Conservation (phyloP, 352 stramenopile species). For the Aphanomyces cochlioides region DNA sequence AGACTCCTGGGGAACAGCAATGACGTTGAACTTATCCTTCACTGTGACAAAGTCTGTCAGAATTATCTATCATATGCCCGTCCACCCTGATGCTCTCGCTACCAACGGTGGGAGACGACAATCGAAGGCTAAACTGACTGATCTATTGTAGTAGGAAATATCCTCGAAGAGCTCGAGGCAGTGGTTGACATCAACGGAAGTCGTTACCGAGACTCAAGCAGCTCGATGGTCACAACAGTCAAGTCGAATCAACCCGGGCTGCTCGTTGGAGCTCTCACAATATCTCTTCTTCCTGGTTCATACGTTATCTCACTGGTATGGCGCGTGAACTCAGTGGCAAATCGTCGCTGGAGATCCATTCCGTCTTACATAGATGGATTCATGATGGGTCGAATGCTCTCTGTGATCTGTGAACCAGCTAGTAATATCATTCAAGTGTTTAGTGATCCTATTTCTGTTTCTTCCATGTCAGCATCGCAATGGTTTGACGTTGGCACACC, state of each 20-base stretch:
- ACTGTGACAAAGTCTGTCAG: background rate
- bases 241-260: conserved; percentile 9
- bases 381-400: conserved; percentile 23
- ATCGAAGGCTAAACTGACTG: background rate
- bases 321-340: conserved; percentile 8
- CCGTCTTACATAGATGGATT: conserved; percentile 17
- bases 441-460: background rate
- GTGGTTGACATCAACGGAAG: conserved; percentile 10
- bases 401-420: conserved; percentile 7
- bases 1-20: background rate
- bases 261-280: background rate
- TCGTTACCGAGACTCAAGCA: background rate
- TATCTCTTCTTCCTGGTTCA: background rate
- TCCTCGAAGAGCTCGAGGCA: conserved; percentile 6
- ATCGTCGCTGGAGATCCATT: conserved; percentile 16
- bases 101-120: background rate
- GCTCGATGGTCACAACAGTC: background rate
- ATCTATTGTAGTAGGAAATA: conserved; percentile 3
- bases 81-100: background rate
- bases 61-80: conserved; percentile 20
- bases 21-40: conserved; percentile 8
- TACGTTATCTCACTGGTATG: conserved; percentile 12
- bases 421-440: conserved; percentile 1
- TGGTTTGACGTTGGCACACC: conserved; percentile 27
- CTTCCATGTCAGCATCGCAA: background rate